Base-by-base conservation (phyloP, 129 eudicot species). In the Apium graveolens region DNA sequence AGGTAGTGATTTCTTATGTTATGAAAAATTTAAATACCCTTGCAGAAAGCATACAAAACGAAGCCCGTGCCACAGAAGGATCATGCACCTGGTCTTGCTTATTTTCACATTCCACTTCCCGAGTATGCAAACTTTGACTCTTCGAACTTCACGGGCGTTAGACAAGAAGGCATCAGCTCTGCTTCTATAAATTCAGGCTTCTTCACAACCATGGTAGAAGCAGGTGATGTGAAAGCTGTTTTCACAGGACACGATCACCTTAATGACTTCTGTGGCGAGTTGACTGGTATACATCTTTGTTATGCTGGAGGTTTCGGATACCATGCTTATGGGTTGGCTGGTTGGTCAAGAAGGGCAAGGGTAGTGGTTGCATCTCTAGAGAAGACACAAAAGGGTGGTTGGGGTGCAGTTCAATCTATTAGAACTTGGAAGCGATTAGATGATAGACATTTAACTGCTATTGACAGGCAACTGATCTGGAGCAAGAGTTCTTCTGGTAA, bases 221-320 rank as follows among this genome's bases (percentile, higher is more conserved):
- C 91, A 16, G 97, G 97, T 27, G 98, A 91, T 80, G 98, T 91
- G 78, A 91, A 87, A 87, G 97, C 92, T 18, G 97, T 85, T 73
- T 93, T 93, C 88, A 83, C 82, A 1, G 98, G 98, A 68, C 98
- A 93, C 55, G 98, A 93, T 83, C 98, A 93, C 72, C 39, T 91
- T 35, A 92, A 94, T 83, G 98, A 94, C 84, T 94, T 94, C 65
- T 94, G 97, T 72, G 98, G 98, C 0, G 80, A 91, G 80, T 71
- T 94, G 60, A 82, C 73, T 4, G 92, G 96, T 29, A 81, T 94
- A 53, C 42, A 88, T 82, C 87, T 94, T 17, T 94, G 98, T 79
- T 94, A 94, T 83, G 93, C 86, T 74, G 98, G 98, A 24, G 98
- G 98, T 17, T 91, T 94, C 77, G 98, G 98, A 34, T 94, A 94